Conservation (phyloP, 108 stramenopile genomes). For the Bacterosira constricta region DNA sequence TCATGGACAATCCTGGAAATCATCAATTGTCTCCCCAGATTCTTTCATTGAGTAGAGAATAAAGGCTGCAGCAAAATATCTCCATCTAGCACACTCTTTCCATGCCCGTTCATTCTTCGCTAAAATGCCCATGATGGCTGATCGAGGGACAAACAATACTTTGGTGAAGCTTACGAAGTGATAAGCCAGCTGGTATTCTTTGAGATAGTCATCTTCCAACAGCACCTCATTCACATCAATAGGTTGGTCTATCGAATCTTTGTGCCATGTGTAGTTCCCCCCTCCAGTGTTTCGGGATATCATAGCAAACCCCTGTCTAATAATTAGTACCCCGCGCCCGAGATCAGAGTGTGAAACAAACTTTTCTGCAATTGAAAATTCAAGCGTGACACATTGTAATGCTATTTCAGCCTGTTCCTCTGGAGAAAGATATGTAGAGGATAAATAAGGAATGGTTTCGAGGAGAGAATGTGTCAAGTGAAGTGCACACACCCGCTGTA, state of each 20-base stretch:
- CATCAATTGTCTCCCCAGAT: background rate
- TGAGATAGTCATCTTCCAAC: constrained; percentile 39
- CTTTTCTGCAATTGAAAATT: constrained; percentile 41
- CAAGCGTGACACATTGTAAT: constrained; percentile 26
- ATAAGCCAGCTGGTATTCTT: constrained; percentile 22
- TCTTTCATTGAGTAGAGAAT: constrained; percentile 26
- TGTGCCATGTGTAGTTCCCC: background rate
- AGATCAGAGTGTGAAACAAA: constrained; percentile 28
- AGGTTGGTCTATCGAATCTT: constrained; percentile 5
- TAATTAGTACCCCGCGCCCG: constrained; percentile 42
- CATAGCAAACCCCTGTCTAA: constrained; percentile 28
- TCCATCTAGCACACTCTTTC: constrained; percentile 58
- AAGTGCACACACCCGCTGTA: constrained; percentile 28
- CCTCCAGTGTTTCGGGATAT: background rate
- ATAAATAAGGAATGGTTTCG: constrained; percentile 50
- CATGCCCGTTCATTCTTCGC: constrained; percentile 39
- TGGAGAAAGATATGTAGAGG: constrained; percentile 43
- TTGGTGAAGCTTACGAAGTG: constrained; percentile 45
- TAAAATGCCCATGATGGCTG: constrained; percentile 30
- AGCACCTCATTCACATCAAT: constrained; percentile 45
- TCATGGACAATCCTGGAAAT: background rate
- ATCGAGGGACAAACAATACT: constrained; percentile 43
- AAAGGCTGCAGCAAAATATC: constrained; percentile 30
- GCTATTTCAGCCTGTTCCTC: constrained; percentile 45
- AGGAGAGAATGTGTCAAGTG: constrained; percentile 29